Conservation (phyloP, 805 yeast species). For the Alloascoidea africana region DNA sequence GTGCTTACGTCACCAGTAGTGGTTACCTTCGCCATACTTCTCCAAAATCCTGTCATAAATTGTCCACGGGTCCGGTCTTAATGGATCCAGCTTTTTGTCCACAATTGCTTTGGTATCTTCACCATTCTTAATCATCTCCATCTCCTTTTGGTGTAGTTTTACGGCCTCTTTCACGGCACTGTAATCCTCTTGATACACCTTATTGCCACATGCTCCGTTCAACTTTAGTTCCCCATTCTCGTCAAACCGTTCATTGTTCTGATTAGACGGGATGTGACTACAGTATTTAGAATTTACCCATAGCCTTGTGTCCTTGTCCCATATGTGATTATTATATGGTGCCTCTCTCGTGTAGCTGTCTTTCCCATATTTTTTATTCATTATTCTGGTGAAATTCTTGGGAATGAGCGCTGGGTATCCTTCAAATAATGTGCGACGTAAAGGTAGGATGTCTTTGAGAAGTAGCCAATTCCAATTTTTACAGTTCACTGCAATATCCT, state of each 20-base stretch:
- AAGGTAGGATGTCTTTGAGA: constrained; percentile 33
- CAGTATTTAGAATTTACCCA: constrained; percentile 28
- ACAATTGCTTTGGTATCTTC: not conserved
- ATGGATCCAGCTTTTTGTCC: not conserved
- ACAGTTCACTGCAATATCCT: constrained; percentile 23
- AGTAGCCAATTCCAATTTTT: constrained; percentile 40
- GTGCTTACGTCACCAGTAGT: too few relatives aligned
- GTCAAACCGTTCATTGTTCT: constrained; percentile 12
- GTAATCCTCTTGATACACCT: constrained; percentile 18
- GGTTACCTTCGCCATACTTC: constrained; percentile 14
- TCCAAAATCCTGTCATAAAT: constrained; percentile 16
- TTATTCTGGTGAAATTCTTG: constrained; percentile 17
- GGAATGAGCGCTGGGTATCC: constrained; percentile 38
- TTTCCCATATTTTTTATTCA: constrained; percentile 22
- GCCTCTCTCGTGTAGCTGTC: not conserved
- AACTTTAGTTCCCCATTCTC: constrained; percentile 13
- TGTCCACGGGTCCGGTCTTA: constrained; percentile 1
- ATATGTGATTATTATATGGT: constrained; percentile 27
- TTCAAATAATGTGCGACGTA: constrained; percentile 41
- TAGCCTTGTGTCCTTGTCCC: constrained; percentile 34
- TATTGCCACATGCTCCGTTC: constrained; percentile 18
- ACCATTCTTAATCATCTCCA: constrained; percentile 7
- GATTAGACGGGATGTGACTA: not conserved
- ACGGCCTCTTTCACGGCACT: constrained; percentile 18
- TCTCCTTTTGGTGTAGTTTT: constrained; percentile 18